Conservation (phyloP, 495 filamentous ascomycete species). For the Xylaria grammica region DNA sequence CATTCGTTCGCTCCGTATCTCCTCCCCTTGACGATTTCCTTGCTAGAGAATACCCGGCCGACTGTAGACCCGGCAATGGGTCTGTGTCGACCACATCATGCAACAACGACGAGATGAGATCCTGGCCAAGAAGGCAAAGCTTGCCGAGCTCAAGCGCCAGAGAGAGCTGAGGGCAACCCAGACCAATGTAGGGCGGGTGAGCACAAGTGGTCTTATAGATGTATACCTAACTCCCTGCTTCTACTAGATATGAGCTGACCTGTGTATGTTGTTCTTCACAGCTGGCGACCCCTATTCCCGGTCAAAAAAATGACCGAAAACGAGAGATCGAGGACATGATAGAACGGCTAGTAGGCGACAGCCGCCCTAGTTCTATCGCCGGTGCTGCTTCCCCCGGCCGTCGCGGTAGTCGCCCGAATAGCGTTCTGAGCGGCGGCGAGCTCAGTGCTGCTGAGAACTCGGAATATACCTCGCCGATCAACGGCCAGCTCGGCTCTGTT, state of each 20-base stretch:
- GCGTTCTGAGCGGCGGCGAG: conserved; percentile 76
- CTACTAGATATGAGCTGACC: conserved; percentile 28
- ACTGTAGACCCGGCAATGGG: conserved; percentile 42
- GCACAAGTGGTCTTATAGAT: conserved; percentile 57
- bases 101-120: conserved; percentile 94
- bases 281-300: conserved; percentile 71
- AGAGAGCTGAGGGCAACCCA: conserved; percentile 80
- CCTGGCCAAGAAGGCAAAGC: conserved; percentile 88
- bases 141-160: conserved; percentile 93
- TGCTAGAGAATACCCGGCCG: background rate
- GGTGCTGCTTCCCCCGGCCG: conserved; percentile 65
- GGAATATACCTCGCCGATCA: conserved; percentile 53
- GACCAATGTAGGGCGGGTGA: conserved; percentile 65
- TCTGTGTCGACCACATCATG: conserved; percentile 54
- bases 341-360: conserved; percentile 75
- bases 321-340: conserved; percentile 82
- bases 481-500: conserved; percentile 37
- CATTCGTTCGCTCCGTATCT: background rate
- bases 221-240: conserved; percentile 41
- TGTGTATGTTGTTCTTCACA: conserved; percentile 39
- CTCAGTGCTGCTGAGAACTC: conserved; percentile 72
- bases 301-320: conserved; percentile 70
- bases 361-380: conserved; percentile 73
- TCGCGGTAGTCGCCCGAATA: conserved; percentile 81
- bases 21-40: background rate